phyloP scores from a whole-genome alignment of 306 rosid species.

The Mimosa bimucronata region DNA sequence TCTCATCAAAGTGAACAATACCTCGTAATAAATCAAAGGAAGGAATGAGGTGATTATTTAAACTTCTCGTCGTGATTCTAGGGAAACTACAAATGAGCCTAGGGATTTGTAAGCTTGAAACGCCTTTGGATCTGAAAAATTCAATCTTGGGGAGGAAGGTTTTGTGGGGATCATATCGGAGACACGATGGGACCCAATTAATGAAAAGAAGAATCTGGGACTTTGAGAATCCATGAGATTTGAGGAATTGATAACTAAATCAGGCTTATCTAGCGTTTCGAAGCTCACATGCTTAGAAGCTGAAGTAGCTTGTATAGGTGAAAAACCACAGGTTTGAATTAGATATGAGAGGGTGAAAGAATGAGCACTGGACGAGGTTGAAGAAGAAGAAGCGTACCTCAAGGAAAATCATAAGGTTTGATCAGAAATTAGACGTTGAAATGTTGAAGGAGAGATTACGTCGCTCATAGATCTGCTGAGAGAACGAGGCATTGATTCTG shows the following conservation, averaged over 20 bases:
- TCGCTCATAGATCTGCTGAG: not conserved
- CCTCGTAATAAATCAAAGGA: not conserved
- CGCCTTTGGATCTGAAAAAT: constrained; percentile 9
- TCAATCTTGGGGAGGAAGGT: not conserved
- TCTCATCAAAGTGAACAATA: not conserved
- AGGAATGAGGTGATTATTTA: not conserved
- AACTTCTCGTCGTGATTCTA: not conserved
- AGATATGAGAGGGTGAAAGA: constrained; percentile 3
- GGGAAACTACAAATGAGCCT: not conserved
- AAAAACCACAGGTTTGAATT: not conserved
- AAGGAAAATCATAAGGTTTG: not conserved
- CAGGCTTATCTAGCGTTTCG: not conserved
- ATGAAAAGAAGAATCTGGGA: not conserved
- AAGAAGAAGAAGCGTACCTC: not conserved
- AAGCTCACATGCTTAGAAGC: not conserved
- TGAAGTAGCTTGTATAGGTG: not conserved
- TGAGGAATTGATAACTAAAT: not conserved
- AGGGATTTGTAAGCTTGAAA: no score
- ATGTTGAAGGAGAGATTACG: not conserved
- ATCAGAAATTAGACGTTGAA: not conserved
- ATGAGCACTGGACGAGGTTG: not conserved
- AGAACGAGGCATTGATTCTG: not conserved
- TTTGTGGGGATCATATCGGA: not conserved
- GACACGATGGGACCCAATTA: not conserved
- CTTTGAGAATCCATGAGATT: not conserved